These are phyloP conservation scores for Phytophthora multivora DNA, from an alignment of 352 stramenopile species.

Conservation along the genomic window DNA sequence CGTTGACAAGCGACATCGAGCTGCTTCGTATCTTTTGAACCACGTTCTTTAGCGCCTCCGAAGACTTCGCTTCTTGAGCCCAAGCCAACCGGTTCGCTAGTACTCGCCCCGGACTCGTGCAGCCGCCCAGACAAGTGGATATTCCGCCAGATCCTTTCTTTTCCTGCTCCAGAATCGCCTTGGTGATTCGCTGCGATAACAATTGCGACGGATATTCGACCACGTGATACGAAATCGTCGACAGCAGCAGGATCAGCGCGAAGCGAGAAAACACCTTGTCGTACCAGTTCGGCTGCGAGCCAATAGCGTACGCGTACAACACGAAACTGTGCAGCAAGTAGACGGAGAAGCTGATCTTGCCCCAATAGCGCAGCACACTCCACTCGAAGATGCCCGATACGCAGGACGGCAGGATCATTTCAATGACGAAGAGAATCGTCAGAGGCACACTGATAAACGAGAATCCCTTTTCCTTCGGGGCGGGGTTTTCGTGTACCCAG, in stretches of 20 bases:
- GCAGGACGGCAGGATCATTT: conserved; percentile 41
- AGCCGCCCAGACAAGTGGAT: conserved; percentile 2
- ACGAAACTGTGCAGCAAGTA: conserved; percentile 59
- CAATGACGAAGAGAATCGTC: conserved; percentile 39
- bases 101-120: neutral
- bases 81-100: conserved; percentile 17
- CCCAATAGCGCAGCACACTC: conserved; percentile 41
- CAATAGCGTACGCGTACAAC: conserved; percentile 17
- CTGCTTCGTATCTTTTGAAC: conserved; percentile 19
- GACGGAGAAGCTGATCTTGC: conserved; percentile 52
- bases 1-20: conserved; percentile 6
- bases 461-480: conserved; percentile 21
- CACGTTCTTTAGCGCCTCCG: conserved; percentile 3
- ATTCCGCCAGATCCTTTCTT: conserved; percentile 16
- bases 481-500: conserved; percentile 34
- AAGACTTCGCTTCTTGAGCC: conserved; percentile 21
- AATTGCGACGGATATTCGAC: conserved; percentile 53
- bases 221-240: conserved; percentile 41
- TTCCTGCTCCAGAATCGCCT: conserved; percentile 20
- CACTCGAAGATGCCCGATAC: conserved; percentile 43
- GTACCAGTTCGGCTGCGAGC: conserved; percentile 28
- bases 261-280: conserved; percentile 39
- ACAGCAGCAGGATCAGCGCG: conserved; percentile 32
- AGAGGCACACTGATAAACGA: conserved; percentile 36
- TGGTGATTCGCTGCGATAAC: conserved; percentile 33